A percentile compares a stretch with the other conserved stretches of the same genome.
These are phyloP conservation scores for Solanum infundibuliforme DNA, from an alignment of 257 asterid species.

Conservation along the genomic window DNA sequence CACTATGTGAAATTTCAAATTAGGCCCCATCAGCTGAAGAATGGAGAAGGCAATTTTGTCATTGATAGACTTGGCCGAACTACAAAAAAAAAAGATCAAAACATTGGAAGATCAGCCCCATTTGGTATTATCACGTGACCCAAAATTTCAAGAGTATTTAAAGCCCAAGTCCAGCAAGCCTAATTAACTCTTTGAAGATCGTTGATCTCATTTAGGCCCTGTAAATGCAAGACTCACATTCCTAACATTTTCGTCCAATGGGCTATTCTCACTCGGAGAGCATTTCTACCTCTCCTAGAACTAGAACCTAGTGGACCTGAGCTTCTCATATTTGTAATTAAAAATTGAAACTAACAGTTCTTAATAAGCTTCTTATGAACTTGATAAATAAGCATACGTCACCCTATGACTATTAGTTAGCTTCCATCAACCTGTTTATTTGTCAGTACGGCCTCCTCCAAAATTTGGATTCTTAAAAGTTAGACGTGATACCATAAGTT, in stretches of 20 bases:
- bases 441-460: not conserved
- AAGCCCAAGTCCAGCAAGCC: not conserved
- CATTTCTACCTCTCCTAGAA: not conserved
- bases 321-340: not conserved
- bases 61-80: not conserved
- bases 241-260: not conserved
- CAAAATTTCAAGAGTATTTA: not conserved
- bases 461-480: not conserved
- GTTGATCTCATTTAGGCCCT: not conserved
- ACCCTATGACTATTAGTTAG: not conserved
- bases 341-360: not conserved
- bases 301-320: not conserved
- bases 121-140: not conserved
- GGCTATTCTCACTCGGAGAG: not conserved
- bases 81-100: not conserved
- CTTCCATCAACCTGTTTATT: not conserved
- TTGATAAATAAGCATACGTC: not conserved
- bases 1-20: not conserved
- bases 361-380: not conserved
- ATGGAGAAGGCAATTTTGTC: not conserved
- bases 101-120: not conserved
- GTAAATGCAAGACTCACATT: not conserved
- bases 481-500: not conserved
- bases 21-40: not conserved
- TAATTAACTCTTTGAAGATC: not conserved